Evolutionary conservation across 495 filamentous ascomycete genomes (phyloP).

Genomic region (Penicillium maclennaniae): DNA sequence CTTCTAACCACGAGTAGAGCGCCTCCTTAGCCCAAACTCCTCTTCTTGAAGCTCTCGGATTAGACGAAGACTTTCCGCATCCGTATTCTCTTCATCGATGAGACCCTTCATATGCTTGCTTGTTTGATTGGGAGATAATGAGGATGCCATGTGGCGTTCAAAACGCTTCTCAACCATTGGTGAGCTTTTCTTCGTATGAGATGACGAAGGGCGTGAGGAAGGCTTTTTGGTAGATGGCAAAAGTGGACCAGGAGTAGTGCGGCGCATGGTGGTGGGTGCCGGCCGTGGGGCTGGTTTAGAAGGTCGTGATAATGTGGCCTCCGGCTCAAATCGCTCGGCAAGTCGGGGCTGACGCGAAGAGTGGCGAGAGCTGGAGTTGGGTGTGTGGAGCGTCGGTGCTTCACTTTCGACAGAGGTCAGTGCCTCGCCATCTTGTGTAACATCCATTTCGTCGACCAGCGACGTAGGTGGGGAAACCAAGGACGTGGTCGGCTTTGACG

Average conservation of each 20-base stretch:
- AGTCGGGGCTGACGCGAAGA: constrained; percentile 49
- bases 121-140: constrained; percentile 32
- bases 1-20: constrained; percentile 25
- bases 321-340: constrained; percentile 41
- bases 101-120: constrained; percentile 29
- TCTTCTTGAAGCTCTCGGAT: constrained; percentile 57
- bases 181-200: constrained; percentile 45
- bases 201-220: constrained; percentile 42
- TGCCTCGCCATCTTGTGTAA: constrained; percentile 31
- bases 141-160: constrained; percentile 25
- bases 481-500: constrained; percentile 37
- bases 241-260: constrained; percentile 29
- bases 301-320: constrained; percentile 28
- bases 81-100: constrained; percentile 34
- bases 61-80: constrained; percentile 51
- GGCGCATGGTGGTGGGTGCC: constrained; percentile 20
- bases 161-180: constrained; percentile 35
- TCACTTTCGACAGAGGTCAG: constrained; percentile 38
- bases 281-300: constrained; percentile 26
- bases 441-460: constrained; percentile 45
- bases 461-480: constrained; percentile 53
- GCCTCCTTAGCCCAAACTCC: constrained; percentile 55
- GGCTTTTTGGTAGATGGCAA: constrained; percentile 34
- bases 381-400: constrained; percentile 34
- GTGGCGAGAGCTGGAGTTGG: constrained; percentile 47